These are phyloP conservation scores for Cryptosporidium sp. DNA, from an alignment of 169 alveolate genomes.

Conservation along the genomic window DNA sequence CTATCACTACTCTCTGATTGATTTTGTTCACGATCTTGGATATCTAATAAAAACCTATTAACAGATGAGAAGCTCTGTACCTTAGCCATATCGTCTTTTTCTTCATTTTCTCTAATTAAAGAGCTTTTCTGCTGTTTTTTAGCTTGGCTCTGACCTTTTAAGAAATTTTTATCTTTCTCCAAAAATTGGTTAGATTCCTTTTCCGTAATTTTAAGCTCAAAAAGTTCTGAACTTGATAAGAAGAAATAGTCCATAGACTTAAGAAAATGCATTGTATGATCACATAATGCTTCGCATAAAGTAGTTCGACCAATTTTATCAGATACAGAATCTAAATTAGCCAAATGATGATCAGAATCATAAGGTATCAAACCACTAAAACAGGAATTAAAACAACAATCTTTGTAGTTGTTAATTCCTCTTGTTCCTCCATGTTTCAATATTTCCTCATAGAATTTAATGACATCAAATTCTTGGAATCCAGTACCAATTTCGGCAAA, in stretches of 20 bases:
- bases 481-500: slow-evolving; percentile 14
- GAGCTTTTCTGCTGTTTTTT: not conserved
- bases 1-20: not conserved
- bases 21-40: not conserved
- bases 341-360: not conserved
- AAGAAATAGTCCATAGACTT: slow-evolving; percentile 47
- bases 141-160: not conserved
- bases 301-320: not conserved
- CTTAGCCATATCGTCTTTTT: slow-evolving; percentile 32
- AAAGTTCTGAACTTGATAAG: slow-evolving; percentile 43
- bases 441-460: slow-evolving; percentile 41
- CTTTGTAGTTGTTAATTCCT: slow-evolving; percentile 10
- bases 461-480: slow-evolving; percentile 45
- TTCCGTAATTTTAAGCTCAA: slow-evolving; percentile 32
- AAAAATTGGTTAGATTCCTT: not conserved
- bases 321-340: not conserved
- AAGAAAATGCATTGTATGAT: slow-evolving; percentile 23
- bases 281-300: slow-evolving; percentile 48
- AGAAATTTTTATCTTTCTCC: not conserved
- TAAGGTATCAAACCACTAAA: not conserved
- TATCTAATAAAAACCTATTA: not conserved
- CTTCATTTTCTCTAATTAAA: slow-evolving; percentile 23
- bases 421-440: slow-evolving; percentile 55
- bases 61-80: slow-evolving; percentile 36
- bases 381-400: slow-evolving; percentile 32